Base-by-base conservation (phyloP, 2,329 filamentous ascomycete genomes). In the Metarhizium guizhouense region DNA sequence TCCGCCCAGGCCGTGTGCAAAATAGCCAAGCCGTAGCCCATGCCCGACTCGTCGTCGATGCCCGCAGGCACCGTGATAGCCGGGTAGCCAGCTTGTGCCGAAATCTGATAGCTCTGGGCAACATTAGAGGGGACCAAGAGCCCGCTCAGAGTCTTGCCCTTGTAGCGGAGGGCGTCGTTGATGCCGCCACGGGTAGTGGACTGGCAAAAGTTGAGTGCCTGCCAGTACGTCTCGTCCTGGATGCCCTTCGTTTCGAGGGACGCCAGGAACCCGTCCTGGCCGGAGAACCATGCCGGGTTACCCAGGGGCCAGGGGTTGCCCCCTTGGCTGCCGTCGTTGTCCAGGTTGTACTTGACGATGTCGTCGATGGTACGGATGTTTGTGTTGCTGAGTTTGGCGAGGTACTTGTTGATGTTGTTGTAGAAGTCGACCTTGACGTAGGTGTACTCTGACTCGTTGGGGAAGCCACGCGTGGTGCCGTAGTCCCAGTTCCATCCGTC, bases 401-500 rank as follows among this genome's bases (percentile, higher is more conserved):
- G 79, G 61, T 89, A 90, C 1, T 72, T 67, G 54, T 78, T 76
- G 67, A 89, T 76, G 64, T 80, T 75, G 63, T 77, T 78, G 68
- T 86, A 86, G 62, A 86, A 86, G 65, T 88, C 84, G 0, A 85
- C 82, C 67, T 88, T 89, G 60, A 90, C 76, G 51, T 86, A 82
- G 0, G 83, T 87, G 69, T 85, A 90, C 67, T 90, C 86, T 14
- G 84, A 88, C 68, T 89, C 82, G 58, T 90, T 88, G n/a, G 83
- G 72, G 62, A 74, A 83, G 2, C 84, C 84, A 4, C 84, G 79
- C 1, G 74, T 77, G 6, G 61, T 76, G 14, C 86, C 85, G 59
- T 82, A 86, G 62, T 87, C 85, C 79, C 87, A 91, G 67, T 90
- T 76, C 86, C 86, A 91, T n/a, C 85, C 84, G 51, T 79, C 67